Evolutionary conservation across 2,329 filamentous ascomycete species (phyloP).

Genomic region (Penicillium sp.): DNA sequence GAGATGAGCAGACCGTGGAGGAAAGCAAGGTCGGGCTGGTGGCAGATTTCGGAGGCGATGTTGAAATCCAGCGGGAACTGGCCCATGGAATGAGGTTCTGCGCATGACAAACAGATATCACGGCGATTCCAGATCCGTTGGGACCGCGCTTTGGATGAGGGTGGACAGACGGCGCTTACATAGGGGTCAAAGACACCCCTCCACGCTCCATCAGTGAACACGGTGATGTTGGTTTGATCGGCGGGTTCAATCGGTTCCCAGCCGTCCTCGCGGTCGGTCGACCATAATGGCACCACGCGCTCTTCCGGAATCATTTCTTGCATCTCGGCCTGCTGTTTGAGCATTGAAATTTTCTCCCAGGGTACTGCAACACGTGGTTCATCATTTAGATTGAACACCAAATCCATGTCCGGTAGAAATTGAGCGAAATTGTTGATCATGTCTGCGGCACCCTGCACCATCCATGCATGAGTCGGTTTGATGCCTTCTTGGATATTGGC

Average conservation of each 20-base stretch:
- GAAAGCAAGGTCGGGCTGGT: conserved; percentile 72
- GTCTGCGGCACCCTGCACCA: conserved; percentile 54
- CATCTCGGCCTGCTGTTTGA: conserved; percentile 34
- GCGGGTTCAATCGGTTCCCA: conserved; percentile 42
- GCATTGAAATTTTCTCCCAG: conserved; percentile 42
- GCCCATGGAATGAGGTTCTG: conserved; percentile 62
- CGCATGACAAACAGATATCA: conserved; percentile 64
- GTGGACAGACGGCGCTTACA: conserved; percentile 59
- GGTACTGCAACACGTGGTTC: conserved; percentile 58
- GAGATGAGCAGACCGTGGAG: conserved; percentile 72
- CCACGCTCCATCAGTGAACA: conserved; percentile 45
- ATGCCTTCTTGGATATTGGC: conserved; percentile 52
- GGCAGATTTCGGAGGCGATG: conserved; percentile 65
- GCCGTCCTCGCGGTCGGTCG: conserved; percentile 34
- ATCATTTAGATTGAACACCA: conserved; percentile 63
- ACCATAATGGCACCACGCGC: conserved; percentile 35
- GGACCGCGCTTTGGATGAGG: conserved; percentile 59
- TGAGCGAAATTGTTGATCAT: conserved; percentile 57
- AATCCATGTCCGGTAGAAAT: conserved; percentile 61
- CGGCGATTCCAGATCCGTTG: conserved; percentile 63
- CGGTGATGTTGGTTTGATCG: conserved; percentile 32
- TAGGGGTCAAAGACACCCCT: conserved; percentile 42
- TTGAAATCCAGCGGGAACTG: conserved; percentile 68
- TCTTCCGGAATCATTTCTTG: conserved; percentile 20
- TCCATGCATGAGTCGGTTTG: conserved; percentile 57